Evolutionary conservation across 495 filamentous ascomycete genomes (phyloP), one percentile per base, ranked within the genome.

Genomic region (Penicillium bialowiezense): DNA sequence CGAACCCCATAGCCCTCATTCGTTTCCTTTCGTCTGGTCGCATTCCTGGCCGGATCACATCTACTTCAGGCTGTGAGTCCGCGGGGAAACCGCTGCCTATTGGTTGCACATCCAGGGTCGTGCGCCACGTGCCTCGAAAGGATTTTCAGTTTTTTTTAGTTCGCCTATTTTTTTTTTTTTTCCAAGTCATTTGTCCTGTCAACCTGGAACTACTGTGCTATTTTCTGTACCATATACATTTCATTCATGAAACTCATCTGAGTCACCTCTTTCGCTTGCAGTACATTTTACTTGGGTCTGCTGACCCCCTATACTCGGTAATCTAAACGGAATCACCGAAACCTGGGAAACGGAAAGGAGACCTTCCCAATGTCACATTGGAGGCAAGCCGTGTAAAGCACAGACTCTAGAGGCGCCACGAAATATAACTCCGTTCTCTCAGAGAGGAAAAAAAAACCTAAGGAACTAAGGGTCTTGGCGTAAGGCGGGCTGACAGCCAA

Each of bases 81-180:
- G 44, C 43, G 44, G 19, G 14, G 15, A 15, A n/a, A 3, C 1
- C 4, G 2, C 0, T 17, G 3, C 6, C 35, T 24, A 48, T 47
- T 46, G 48, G 51, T 24, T 20, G 23, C 9, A 29, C 13, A 15
- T 24, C 0, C 8, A 18, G 28, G 21, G 18, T 32, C 4, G 7
- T 49, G 40, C 52, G 36, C 52, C 56, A 55, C 52, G 40, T 49
- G 43, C 20, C 15, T 18, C 26, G 8, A 13, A 32, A 14, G 4
- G 9, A 3, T 20, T 40, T 13, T 5, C 14, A 12, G n/a, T 32
- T 38, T 42, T 48, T 36, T 31, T 40, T 39, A 3, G 15, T 37
- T 42, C 19, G 2, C 21, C 10, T 35, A 18, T 20, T 21, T 34
- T 17, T 20, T 50, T 43, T 5, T 32, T 14, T 20, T 34, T 20